A percentile compares a stretch with the other conserved stretches of the same genome.
Conservation (phyloP, 1,284 basidiomycete genomes). For the Heterobasidion irregulare region DNA sequence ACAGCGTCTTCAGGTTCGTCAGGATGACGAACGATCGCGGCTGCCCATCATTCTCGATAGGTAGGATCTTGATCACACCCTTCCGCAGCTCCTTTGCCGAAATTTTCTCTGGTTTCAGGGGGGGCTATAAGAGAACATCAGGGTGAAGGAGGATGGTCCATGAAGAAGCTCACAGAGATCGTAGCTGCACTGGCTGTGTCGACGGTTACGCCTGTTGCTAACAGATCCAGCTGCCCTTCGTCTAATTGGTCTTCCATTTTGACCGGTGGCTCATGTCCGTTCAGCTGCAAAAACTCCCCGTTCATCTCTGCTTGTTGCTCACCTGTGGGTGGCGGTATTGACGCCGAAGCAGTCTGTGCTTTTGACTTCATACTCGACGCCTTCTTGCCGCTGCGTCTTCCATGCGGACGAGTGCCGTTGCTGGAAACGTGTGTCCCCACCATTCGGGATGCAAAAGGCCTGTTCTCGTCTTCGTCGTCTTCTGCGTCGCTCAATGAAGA, state of each 20-base stretch:
- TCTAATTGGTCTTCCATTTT: conserved; percentile 76
- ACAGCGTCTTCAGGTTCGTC: too few species aligned
- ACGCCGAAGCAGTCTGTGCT: conserved; percentile 40
- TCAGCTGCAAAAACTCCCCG: conserved; percentile 22
- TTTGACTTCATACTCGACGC: conserved; percentile 50
- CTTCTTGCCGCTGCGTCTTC: conserved; percentile 46
- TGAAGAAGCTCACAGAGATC: conserved; percentile 32
- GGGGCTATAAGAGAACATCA: too few species aligned
- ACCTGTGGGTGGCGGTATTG: conserved; percentile 25
- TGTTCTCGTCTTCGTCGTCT: conserved; percentile 33
- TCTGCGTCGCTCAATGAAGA: conserved; percentile 20
- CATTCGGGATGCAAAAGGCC: conserved; percentile 51
- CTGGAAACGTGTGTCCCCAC: conserved; percentile 4
- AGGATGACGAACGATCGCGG: too few species aligned
- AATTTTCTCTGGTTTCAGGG: too few species aligned
- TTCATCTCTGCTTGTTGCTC: conserved; percentile 38
- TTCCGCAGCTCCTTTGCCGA: too few species aligned
- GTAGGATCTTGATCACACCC: too few species aligned
- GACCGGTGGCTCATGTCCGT: conserved; percentile 46
- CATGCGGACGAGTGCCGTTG: conserved; percentile 10
- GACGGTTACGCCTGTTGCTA: conserved; percentile 75
- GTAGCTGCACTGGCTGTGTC: conserved; percentile 49
- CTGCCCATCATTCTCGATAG: too few species aligned
- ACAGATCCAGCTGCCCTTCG: conserved; percentile 58
- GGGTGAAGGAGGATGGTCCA: conserved; percentile 1